phyloP scores from a whole-genome alignment of 2,329 filamentous ascomycete species.

The Fusarium nurragi region DNA sequence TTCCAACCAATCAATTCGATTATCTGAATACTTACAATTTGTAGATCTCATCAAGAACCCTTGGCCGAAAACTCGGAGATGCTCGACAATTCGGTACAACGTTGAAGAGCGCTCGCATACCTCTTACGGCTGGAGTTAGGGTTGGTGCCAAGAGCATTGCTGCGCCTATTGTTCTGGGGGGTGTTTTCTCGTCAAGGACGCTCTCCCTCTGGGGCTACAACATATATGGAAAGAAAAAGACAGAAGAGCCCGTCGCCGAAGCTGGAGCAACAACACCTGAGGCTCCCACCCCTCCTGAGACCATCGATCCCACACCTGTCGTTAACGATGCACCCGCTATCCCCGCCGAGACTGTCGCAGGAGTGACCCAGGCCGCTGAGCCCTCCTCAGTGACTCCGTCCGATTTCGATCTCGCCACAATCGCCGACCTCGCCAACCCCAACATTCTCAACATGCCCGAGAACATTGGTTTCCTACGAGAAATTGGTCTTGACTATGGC shows the following conservation, averaged over 20 bases:
- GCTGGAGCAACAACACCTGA: constrained; percentile 29
- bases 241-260: constrained; percentile 34
- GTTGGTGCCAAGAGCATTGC: constrained; percentile 34
- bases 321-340: constrained; percentile 29
- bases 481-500: constrained; percentile 87
- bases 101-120: constrained; percentile 36
- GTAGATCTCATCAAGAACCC: constrained; percentile 41
- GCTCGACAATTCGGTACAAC: constrained; percentile 51
- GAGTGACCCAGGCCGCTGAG: constrained; percentile 29
- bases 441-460: constrained; percentile 72
- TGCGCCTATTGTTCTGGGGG: constrained; percentile 47
- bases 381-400: constrained; percentile 39
- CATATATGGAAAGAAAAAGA: constrained; percentile 43
- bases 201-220: constrained; percentile 50
- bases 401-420: constrained; percentile 49
- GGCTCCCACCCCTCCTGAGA: constrained; percentile 30
- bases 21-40: background rate
- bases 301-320: constrained; percentile 17
- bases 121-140: constrained; percentile 37
- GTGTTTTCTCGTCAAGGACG: constrained; percentile 45
- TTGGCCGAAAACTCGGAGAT: constrained; percentile 47
- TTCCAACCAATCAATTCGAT: background rate
- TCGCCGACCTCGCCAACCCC: constrained; percentile 50
- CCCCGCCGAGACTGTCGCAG: constrained; percentile 34
- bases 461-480: constrained; percentile 82